These are phyloP conservation scores for Pseudopediastrum boryanum DNA, from an alignment of 139 green algal genomes.

Conservation along the genomic window DNA sequence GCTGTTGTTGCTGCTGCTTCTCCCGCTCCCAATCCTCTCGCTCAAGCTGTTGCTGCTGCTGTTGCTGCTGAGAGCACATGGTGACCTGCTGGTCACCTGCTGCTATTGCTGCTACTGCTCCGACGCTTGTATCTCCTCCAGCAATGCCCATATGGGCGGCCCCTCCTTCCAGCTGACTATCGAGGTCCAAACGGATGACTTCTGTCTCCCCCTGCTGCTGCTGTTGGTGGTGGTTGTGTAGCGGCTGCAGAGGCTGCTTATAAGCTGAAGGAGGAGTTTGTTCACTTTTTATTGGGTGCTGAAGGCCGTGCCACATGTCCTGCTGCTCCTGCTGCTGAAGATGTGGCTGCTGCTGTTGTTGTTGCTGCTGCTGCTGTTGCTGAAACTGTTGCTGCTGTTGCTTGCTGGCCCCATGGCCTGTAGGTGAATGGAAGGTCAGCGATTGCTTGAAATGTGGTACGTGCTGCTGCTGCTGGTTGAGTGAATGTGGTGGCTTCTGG, in stretches of 20 bases:
- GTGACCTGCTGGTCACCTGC: not conserved
- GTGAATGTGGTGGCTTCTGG: not conserved
- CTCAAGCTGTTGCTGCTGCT: not conserved
- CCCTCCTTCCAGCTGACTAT: not conserved
- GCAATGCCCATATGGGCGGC: not conserved
- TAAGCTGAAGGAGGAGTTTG: not conserved
- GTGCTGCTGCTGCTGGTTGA: not conserved
- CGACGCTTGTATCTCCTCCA: not conserved
- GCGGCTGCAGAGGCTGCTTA: not conserved
- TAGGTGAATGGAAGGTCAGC: not conserved
- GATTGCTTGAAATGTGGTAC: conserved; percentile 5
- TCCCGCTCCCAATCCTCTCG: conserved; percentile 9
- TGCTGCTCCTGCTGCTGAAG: conserved; percentile 1
- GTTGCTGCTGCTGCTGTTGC: conserved; percentile 12
- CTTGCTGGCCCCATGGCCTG: not conserved
- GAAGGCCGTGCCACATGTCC: not conserved
- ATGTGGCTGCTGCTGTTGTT: conserved; percentile 16
- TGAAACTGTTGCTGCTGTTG: not conserved
- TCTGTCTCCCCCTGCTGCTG: not conserved
- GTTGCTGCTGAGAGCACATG: conserved; percentile 3
- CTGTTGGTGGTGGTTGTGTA: not conserved
- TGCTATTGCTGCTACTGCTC: not conserved
- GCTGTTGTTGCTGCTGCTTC: conserved; percentile 11
- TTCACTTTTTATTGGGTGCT: not conserved
- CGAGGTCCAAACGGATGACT: not conserved